A percentile compares a stretch with the other conserved stretches of the same genome.
Evolutionary conservation across 495 filamentous ascomycete genomes (phyloP).

Genomic region (Tuber melanosporum): DNA sequence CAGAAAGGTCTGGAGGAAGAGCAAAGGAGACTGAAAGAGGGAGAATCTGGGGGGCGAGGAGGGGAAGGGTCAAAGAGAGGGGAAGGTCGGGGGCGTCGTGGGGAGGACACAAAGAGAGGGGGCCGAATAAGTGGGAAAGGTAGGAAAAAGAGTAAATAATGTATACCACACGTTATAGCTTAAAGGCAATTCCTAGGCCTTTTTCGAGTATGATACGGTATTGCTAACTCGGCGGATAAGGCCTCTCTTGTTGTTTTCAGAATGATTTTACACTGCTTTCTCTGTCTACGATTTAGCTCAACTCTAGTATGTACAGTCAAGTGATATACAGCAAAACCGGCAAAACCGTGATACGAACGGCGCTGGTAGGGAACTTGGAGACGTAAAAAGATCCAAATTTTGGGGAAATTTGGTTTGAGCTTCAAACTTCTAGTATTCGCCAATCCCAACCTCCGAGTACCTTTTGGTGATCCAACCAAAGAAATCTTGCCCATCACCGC

Average conservation of each 20-base stretch:
- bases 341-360: background rate
- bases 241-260: background rate
- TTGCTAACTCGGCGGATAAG: background rate
- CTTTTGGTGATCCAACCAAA: background rate
- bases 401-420: background rate
- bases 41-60: no score
- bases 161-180: background rate
- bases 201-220: background rate
- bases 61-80: background rate
- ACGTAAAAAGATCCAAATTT: background rate
- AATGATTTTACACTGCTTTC: background rate
- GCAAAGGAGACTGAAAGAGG: no score
- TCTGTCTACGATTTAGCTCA: background rate
- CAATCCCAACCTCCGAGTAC: background rate
- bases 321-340: background rate
- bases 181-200: background rate
- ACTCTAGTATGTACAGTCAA: background rate
- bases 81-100: background rate
- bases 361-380: background rate
- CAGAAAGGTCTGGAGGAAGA: background rate
- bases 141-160: background rate
- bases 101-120: background rate
- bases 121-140: background rate
- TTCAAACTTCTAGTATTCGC: background rate
- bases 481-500: background rate